Evolutionary conservation across 495 filamentous ascomycete species (phyloP).

Genomic region (Penicillium steckii): DNA sequence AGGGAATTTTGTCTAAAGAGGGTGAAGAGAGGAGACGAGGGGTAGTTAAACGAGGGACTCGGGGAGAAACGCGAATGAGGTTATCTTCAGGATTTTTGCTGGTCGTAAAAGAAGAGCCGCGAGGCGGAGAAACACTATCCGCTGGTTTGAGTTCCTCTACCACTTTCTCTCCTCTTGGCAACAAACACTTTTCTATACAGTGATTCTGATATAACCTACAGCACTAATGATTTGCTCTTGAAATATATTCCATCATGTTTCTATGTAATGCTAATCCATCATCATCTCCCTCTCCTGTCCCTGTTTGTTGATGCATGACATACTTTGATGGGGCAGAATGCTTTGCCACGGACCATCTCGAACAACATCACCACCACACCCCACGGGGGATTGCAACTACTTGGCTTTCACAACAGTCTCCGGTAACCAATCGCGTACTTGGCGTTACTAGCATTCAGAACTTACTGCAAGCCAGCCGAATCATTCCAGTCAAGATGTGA

Average conservation of each 20-base stretch:
- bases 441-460: not conserved
- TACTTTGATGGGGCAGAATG: slow-evolving; percentile 25
- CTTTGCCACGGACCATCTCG: slow-evolving; percentile 29
- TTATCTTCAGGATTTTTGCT: slow-evolving; percentile 5
- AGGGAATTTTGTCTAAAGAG: not conserved
- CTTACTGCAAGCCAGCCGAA: not conserved
- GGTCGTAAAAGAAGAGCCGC: slow-evolving; percentile 15
- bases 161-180: not conserved
- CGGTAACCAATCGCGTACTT: slow-evolving; percentile 1
- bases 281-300: not conserved
- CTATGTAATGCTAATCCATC: no score
- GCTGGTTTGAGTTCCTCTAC: not conserved
- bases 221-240: not conserved
- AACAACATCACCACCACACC: slow-evolving; percentile 11
- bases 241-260: no score
- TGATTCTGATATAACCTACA: not conserved
- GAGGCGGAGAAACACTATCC: slow-evolving; percentile 31
- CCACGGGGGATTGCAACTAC: slow-evolving; percentile 22
- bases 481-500: no score
- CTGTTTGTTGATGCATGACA: not conserved
- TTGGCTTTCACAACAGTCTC: not conserved
- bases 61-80: slow-evolving; percentile 3
- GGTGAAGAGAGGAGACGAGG: not conserved
- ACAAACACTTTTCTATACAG: not conserved
- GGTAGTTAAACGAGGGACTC: slow-evolving; percentile 3